phyloP scores from a whole-genome alignment of 176 grass and related monocot genomes.

The Rhynchospora pubera region DNA sequence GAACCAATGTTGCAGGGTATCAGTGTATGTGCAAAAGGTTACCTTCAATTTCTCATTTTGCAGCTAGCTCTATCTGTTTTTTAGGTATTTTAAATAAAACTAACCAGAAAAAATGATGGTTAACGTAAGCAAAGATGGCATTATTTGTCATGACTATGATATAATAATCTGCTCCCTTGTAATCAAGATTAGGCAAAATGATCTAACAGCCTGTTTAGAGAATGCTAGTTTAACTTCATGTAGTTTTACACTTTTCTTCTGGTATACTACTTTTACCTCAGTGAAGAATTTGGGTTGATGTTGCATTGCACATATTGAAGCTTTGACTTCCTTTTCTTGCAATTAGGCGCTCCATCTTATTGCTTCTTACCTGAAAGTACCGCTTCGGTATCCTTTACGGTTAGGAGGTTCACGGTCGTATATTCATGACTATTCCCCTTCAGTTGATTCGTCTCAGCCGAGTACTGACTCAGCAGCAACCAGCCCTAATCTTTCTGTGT shows the following conservation, averaged over 20 bases:
- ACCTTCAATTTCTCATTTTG: not conserved
- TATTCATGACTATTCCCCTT: constrained; percentile 68
- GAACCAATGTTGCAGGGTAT: not conserved
- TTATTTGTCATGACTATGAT: not conserved
- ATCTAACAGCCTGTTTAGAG: not conserved
- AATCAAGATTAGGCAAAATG: not conserved
- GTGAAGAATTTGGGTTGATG: not conserved
- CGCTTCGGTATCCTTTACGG: constrained; percentile 76
- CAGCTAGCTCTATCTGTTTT: not conserved
- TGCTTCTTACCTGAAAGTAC: constrained; percentile 70
- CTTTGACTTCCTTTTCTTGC: not conserved
- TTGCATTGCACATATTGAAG: not conserved
- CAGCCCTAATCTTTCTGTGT: constrained; percentile 28
- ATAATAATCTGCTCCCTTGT: not conserved
- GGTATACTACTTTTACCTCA: not conserved
- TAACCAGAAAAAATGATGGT: not conserved
- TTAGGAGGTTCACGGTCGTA: constrained; percentile 72
- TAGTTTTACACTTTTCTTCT: not conserved
- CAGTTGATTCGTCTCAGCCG: constrained; percentile 41
- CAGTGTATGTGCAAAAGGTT: not conserved
- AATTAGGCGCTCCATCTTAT: constrained; percentile 59
- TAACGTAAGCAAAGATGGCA: not conserved
- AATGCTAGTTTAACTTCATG: not conserved
- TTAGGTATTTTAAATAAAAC: not conserved
- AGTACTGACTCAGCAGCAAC: constrained; percentile 20